Base-by-base conservation (phyloP, 441 rosid genomes). In the Arabidopsis lyrata region DNA sequence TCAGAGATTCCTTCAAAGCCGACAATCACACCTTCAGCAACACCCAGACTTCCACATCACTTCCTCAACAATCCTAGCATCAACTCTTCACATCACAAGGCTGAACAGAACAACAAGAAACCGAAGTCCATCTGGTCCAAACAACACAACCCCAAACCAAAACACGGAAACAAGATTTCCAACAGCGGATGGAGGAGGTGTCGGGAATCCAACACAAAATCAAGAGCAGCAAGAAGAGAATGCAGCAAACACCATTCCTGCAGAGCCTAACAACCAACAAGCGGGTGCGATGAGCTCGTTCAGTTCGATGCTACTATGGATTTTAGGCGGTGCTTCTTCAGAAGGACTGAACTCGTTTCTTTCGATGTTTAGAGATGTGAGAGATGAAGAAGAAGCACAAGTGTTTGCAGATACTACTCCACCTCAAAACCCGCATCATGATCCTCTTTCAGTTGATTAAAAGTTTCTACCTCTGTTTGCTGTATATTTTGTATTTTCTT, bases 21-120 rank as follows among this genome's bases (percentile, higher is more conserved):
- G 92, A 54, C 85, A 92, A 11, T 83, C 91, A 9, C 97, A 95
- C 77, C 78, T 86, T 76, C 98, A 86, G 70, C 98, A 88, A 55
- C 97, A 87, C 65, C 96, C 96, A 0, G 96, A 89, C 81, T 91
- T 88, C 85, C 99, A 91, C 74, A 88, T 92, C 78, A 92, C 98
- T 61, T 92, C 99, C 3, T 95, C 99, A 5, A 95, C 99, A 49
- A 86, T 95, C 74, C 88, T 95, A 34, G 98, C 99, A 47, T 95
- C 99, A 8, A 91, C 96, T 8, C 72, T 95, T 74, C 99, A 95
- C 86, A 91, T 92, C 80, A 90, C 98, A 55, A 83, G 98, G 71
- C 73, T 95, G 63, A 90, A 89, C 81, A 73, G 80, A 77, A 78
- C 86, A 5, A 83, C 86, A 5, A 83, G 90, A 83, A 91, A 80